Conservation (phyloP, 768 basidiomycete species). For the Naganishia onofrii region DNA sequence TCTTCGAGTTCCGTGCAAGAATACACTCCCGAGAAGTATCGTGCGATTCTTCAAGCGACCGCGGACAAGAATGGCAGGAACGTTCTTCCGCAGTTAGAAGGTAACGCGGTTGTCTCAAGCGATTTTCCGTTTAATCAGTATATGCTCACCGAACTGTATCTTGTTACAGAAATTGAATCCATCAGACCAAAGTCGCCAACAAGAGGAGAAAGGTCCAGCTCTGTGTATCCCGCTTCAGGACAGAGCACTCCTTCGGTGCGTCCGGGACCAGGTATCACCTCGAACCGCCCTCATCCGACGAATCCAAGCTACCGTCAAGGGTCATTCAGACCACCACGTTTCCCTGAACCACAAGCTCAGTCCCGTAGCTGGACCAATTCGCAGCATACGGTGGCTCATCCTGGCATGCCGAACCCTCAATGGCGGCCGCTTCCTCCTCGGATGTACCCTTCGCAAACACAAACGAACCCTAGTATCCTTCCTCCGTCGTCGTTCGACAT, state of each 20-base stretch:
- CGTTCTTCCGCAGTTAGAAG: slow-evolving; percentile 42
- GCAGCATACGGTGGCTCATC: slow-evolving; percentile 6
- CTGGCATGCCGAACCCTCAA: background rate
- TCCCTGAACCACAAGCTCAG: slow-evolving; percentile 24
- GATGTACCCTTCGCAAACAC: background rate
- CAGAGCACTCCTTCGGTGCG: slow-evolving; percentile 22
- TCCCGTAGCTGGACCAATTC: background rate
- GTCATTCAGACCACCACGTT: slow-evolving; percentile 53
- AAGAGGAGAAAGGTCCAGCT: slow-evolving; percentile 24
- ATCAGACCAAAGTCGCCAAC: slow-evolving; percentile 79
- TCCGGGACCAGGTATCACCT: slow-evolving; percentile 24
- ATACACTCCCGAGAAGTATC: slow-evolving; percentile 25
- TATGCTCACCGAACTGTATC: slow-evolving; percentile 25
- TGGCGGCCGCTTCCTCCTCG: slow-evolving; percentile 27
- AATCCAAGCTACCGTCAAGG: slow-evolving; percentile 35
- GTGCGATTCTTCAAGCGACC: slow-evolving; percentile 31
- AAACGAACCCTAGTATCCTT: too few relatives aligned
- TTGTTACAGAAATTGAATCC: slow-evolving; percentile 66
- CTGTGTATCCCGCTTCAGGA: background rate
- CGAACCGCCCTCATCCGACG: slow-evolving; percentile 32
- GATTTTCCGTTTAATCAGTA: slow-evolving; percentile 53
- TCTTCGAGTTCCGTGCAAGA: background rate
- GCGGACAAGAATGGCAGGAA: slow-evolving; percentile 17
- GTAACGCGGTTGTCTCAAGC: slow-evolving; percentile 56
- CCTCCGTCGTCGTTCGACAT: background rate